These are phyloP conservation scores for Ramularia endophylla DNA, from an alignment of 2,329 filamentous ascomycete genomes.

Conservation along the genomic window DNA sequence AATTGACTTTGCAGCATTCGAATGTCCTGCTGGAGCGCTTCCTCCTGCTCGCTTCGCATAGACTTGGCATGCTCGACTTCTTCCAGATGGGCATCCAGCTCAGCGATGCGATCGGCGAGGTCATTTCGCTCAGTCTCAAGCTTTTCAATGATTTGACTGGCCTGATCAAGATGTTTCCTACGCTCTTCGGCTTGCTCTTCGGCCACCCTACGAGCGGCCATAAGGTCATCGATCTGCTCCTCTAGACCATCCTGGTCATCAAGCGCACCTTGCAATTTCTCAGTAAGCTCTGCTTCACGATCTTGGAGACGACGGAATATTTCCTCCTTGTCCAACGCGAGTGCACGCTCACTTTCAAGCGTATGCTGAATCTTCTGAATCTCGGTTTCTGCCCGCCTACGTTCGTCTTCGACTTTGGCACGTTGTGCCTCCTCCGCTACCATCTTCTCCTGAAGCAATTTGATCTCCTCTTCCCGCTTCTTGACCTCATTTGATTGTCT, in stretches of 20 bases:
- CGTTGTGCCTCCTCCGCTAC: slow-evolving; percentile 66
- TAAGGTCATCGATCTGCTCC: slow-evolving; percentile 82
- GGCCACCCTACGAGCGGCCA: slow-evolving; percentile 81
- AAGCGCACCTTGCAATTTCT: slow-evolving; percentile 86
- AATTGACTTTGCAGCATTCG: slow-evolving; percentile 90
- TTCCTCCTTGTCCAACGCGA: slow-evolving; percentile 96
- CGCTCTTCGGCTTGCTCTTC: slow-evolving; percentile 78
- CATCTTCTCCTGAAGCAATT: slow-evolving; percentile 79
- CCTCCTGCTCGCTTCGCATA: slow-evolving; percentile 69
- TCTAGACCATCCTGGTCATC: slow-evolving; percentile 93
- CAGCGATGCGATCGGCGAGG: slow-evolving; percentile 59
- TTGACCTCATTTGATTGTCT: slow-evolving; percentile 90
- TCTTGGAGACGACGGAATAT: slow-evolving; percentile 95
- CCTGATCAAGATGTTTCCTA: slow-evolving; percentile 82
- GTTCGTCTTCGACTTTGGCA: slow-evolving; percentile 81
- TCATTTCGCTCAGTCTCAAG: slow-evolving; percentile 82
- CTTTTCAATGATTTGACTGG: slow-evolving; percentile 75
- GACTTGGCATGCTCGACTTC: slow-evolving; percentile 66
- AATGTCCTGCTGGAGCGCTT: slow-evolving; percentile 72
- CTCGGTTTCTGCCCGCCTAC: slow-evolving; percentile 78
- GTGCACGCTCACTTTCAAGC: slow-evolving; percentile 88
- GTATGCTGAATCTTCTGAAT: slow-evolving; percentile 88
- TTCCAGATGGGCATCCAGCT: slow-evolving; percentile 65
- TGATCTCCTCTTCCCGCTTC: slow-evolving; percentile 89
- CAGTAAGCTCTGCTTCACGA: slow-evolving; percentile 85